phyloP scores from a whole-genome alignment of 768 basidiomycete species.

The Hypsizygus marmoreus region DNA sequence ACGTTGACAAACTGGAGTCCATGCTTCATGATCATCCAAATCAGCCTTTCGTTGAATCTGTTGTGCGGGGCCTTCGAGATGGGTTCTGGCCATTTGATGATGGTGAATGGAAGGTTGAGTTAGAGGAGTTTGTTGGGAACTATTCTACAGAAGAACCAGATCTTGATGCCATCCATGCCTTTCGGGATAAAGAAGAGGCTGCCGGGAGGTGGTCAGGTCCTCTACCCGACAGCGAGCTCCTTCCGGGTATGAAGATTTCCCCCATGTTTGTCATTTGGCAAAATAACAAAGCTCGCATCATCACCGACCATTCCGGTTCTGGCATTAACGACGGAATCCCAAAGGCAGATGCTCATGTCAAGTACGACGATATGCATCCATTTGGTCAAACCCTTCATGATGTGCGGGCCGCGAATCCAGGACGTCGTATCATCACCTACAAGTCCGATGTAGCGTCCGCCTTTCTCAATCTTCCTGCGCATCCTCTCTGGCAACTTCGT shows the following conservation, averaged over 20 bases:
- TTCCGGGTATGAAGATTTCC: constrained; percentile 27
- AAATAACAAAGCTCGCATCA: constrained; percentile 23
- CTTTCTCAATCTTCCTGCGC: too few species aligned
- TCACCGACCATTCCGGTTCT: constrained; percentile 28
- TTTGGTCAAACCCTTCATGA: constrained; percentile 12
- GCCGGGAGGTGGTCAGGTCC: constrained; percentile 18
- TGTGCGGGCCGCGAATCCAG: not conserved
- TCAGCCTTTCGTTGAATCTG: constrained; percentile 27
- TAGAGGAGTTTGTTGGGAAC: constrained; percentile 8
- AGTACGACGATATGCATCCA: constrained; percentile 7
- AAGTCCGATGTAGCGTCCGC: constrained; percentile 31
- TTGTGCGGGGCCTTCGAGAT: constrained; percentile 20
- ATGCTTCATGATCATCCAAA: constrained; percentile 29
- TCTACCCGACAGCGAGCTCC: constrained; percentile 9
- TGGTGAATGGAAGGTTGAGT: constrained; percentile 18
- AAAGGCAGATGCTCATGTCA: constrained; percentile 1
- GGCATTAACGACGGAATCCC: constrained; percentile 16
- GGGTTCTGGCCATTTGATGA: constrained; percentile 36
- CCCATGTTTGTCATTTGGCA: constrained; percentile 30
- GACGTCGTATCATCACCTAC: constrained; percentile 14
- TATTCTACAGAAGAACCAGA: constrained; percentile 13
- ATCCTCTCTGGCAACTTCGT: constrained; percentile 33
- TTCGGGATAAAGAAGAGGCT: constrained; percentile 18
- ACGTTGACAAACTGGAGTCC: constrained; percentile 22
- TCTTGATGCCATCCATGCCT: constrained; percentile 13